Base-by-base conservation (phyloP, 1,284 basidiomycete species). In the Mycosarcoma maydis region DNA sequence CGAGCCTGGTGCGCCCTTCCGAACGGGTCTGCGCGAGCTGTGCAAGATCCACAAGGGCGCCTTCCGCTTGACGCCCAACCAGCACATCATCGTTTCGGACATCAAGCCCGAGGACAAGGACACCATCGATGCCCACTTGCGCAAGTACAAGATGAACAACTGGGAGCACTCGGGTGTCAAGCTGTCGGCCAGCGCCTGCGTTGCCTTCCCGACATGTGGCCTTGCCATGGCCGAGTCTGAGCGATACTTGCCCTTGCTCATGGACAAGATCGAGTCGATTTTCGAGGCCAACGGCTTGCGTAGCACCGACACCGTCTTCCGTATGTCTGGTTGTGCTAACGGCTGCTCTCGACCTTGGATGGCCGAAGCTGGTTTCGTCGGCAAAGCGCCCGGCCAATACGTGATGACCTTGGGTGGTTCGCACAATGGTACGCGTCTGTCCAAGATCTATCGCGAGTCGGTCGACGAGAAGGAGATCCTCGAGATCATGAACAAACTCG, bases 221-320 rank as follows among this genome's bases (percentile, higher is more conserved):
- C 87, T 95, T 36, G 94, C 93, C 13, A 95, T 95, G 92, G 93
- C 93, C 24, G 93, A 96, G 84, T 93, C 91, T 11, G 93, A 96
- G 54, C 68, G 92, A 88, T 98, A 97, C 83, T 86, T 98, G n/a
- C 96, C 96, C 9, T 77, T 95, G 22, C 88, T 98, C 41, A 87
- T 98, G 68, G 91, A 92, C 85, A 98, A 98, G 85, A 90, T 98
- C 23, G 96, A 98, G 85, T 88, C 89, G 83, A 90, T 98, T 27
- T 92, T 92, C 80, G 94, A 98, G 81, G 90, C 93, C 80, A 90
- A 89, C 73, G 95, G 95, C 23, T 85, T 98, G 41, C 87, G 92
- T 50, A 90, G 94, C 80, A 94, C 97, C 82, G 90, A 92, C 3
- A 94, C 98, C 71, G 89, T 96, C 55, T 96, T 98, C 92, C 88